These are phyloP conservation scores for Spergularia azorica DNA, from an alignment of 179 eudicot species.

Conservation along the genomic window DNA sequence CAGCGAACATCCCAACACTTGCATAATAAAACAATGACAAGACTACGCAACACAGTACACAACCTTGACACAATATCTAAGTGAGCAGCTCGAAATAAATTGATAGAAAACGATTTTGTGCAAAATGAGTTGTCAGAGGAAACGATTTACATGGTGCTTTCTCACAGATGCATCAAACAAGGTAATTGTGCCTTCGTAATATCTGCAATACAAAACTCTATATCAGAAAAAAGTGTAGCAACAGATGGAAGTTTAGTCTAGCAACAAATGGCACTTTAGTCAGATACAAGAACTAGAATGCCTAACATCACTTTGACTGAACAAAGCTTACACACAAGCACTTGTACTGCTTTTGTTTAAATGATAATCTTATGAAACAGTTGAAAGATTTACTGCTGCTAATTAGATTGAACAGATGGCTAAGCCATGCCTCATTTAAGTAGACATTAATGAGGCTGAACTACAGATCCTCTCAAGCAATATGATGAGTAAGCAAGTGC, in stretches of 20 bases:
- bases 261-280: neutral
- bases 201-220: constrained; percentile 24
- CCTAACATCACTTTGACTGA: neutral
- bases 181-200: constrained; percentile 33
- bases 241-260: neutral
- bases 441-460: too few relatives aligned
- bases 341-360: too few relatives aligned
- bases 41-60: neutral
- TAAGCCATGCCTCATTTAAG: too few relatives aligned
- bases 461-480: too few relatives aligned
- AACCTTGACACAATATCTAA: neutral
- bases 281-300: neutral
- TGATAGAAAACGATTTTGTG: neutral
- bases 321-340: neutral
- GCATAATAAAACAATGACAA: constrained; percentile 2
- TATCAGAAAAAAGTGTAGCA: constrained; percentile 2
- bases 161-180: constrained; percentile 22
- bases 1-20: neutral
- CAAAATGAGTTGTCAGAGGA: neutral
- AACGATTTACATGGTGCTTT: constrained; percentile 26
- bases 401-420: too few relatives aligned
- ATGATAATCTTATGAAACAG: too few relatives aligned
- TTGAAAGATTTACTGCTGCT: too few relatives aligned
- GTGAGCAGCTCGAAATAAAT: neutral
- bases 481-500: too few relatives aligned